Evolutionary conservation across 2,329 filamentous ascomycete genomes (phyloP), one percentile per base, ranked within the genome.

Genomic region (Colletotrichum orchidophilum): DNA sequence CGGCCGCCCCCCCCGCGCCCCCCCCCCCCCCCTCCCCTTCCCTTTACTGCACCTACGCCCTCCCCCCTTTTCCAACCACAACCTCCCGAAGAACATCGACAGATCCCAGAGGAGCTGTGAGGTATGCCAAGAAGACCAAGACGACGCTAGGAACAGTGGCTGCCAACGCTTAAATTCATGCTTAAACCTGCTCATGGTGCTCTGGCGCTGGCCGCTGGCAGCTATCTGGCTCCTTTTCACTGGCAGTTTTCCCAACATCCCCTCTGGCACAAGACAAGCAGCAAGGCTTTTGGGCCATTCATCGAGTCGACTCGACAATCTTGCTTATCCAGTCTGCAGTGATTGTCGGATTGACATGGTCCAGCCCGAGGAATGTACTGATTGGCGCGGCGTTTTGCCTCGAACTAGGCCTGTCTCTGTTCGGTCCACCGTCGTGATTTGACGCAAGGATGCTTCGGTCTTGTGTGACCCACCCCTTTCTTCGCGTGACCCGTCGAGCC

Each of bases 111-210:
- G 66, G 69, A 72, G 72, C 60, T 73, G 74, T 76, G 69, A 71
- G 52, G 64, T 74, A 75, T 80, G 82, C 82, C 82, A 84, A 84
- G 82, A 75, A 75, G 62, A 79, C 65, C 70, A 70, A 72, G 62
- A 65, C 58, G 49, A 26, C 72, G 70, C 72, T 73, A 73, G 70
- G 53, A 60, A 29, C 31, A 61, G 79, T 83, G 81, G 81, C 82
- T 82, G 80, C 80, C 80, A 83, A 84, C 82, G 83, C 82, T 84
- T 84, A 84, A 84, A 84, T 83, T 83, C 82, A 84, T 84, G 83
- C 83, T 84, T 84, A 84, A 84, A 83, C 66, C 59, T 73, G 72
- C 72, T 72, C 66, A 70, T 66, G 65, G 65, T 65, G 70, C 64
- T 21, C 65, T 62, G 70, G 70, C 65, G 62, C 59, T 35, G 31